Percentiles rank a stretch among this genome's conserved stretches.
These are phyloP conservation scores for Colletotrichum sp. DNA, from an alignment of 2,329 filamentous ascomycete species.

Conservation along the genomic window DNA sequence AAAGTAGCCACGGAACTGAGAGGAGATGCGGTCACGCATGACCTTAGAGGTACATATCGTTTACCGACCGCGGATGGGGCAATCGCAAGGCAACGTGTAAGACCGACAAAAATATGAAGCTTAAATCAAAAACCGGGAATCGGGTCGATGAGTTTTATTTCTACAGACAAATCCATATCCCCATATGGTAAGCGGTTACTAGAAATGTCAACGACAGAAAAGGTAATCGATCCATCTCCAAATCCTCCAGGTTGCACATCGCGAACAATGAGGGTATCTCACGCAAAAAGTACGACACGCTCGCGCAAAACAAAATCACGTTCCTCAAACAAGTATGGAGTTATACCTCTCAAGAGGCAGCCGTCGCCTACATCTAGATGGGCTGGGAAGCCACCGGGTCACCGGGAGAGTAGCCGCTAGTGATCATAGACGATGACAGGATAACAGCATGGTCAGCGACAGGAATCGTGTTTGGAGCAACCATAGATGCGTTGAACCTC, in stretches of 20 bases:
- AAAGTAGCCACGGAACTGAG: no score
- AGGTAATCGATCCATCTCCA: neutral
- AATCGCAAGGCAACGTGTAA: neutral
- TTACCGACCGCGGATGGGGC: neutral
- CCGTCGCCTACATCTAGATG: no score
- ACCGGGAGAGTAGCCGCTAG: no score
- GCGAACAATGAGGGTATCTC: neutral
- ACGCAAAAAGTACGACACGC: no score
- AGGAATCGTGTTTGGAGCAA: no score
- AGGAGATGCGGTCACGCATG: neutral
- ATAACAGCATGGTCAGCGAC: no score
- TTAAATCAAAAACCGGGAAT: neutral
- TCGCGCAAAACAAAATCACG: no score
- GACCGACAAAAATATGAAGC: neutral
- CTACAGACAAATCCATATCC: neutral
- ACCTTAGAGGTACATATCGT: rapidly evolving
- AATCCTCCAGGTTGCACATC: neutral
- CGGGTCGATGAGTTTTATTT: neutral
- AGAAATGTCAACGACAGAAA: neutral
- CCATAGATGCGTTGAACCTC: no score
- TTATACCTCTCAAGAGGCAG: no score
- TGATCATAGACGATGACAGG: no score
- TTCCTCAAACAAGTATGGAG: no score
- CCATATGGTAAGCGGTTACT: neutral
- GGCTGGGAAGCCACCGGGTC: no score